A percentile compares a stretch with the other conserved stretches of the same genome.
Evolutionary conservation across 2,329 filamentous ascomycete genomes (phyloP).

Genomic region (Pseudogymnoascus sp.): DNA sequence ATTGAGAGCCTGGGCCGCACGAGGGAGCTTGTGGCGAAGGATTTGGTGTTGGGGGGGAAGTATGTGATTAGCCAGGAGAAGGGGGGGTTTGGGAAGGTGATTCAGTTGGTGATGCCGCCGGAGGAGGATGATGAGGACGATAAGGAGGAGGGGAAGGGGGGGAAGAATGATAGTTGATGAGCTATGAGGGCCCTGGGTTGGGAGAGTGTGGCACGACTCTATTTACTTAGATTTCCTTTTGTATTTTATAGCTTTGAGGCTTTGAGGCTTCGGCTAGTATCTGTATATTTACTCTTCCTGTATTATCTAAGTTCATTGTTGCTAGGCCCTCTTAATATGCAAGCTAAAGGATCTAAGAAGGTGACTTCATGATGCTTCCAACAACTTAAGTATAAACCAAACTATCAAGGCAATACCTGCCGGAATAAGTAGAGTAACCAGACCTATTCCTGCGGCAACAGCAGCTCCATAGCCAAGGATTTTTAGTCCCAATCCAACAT

Average conservation of each 20-base stretch:
- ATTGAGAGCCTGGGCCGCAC: slow-evolving; percentile 92
- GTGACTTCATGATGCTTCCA: not conserved
- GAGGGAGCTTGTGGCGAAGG: slow-evolving; percentile 92
- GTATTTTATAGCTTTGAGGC: slow-evolving; percentile 1
- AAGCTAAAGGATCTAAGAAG: not conserved
- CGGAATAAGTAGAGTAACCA: not conserved
- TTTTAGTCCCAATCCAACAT: not conserved
- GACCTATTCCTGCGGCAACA: not conserved
- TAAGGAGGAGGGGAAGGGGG: slow-evolving; percentile 14
- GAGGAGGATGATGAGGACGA: slow-evolving; percentile 23
- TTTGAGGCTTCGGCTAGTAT: slow-evolving; percentile 3
- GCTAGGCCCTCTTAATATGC: not conserved
- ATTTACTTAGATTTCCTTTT: slow-evolving; percentile 7
- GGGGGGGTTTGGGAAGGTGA: slow-evolving; percentile 18
- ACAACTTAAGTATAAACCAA: not conserved
- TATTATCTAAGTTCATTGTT: not conserved
- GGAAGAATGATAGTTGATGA: slow-evolving; percentile 3
- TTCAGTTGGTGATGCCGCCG: slow-evolving; percentile 17
- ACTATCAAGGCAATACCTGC: not conserved
- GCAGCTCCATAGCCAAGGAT: not conserved
- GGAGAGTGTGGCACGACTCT: not conserved
- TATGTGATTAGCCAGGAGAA: slow-evolving; percentile 52
- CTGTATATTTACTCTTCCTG: not conserved
- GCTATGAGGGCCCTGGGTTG: not conserved
- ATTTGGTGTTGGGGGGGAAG: slow-evolving; percentile 76